Evolutionary conservation across 805 yeast genomes (phyloP).

Genomic region (Candida pseudofarinosa): DNA sequence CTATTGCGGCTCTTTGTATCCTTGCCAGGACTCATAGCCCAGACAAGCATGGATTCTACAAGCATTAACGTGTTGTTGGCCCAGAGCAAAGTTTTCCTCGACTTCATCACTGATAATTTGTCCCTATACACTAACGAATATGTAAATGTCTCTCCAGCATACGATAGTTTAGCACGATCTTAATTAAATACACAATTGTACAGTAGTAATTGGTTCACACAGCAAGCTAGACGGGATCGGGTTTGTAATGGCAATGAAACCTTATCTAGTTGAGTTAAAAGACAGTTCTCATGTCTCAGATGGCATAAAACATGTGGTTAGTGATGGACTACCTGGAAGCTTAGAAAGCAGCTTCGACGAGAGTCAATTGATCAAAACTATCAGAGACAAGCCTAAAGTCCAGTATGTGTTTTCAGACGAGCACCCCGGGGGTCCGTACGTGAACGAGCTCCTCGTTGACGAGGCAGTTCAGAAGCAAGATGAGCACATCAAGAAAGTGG

Average conservation of each 20-base stretch:
- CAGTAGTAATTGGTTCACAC: too few relatives aligned
- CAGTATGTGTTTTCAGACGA: constrained; percentile 2
- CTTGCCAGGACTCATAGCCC: constrained; percentile 78
- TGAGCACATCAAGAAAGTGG: constrained; percentile 1
- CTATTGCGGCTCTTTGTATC: constrained; percentile 70
- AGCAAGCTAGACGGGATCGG: too few relatives aligned
- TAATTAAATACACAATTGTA: constrained; percentile 1
- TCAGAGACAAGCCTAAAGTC: background rate
- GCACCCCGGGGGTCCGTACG: background rate
- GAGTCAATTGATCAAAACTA: constrained; percentile 1
- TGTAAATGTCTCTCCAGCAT: constrained; percentile 35
- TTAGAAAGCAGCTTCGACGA: constrained; percentile 2
- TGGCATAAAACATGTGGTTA: background rate
- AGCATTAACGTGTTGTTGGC: constrained; percentile 53
- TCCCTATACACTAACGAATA: constrained; percentile 31
- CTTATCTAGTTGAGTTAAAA: constrained; percentile 1
- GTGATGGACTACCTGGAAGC: constrained; percentile 1
- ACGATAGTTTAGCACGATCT: constrained; percentile 32
- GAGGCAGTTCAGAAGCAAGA: background rate
- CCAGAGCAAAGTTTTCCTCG: constrained; percentile 52
- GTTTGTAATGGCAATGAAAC: background rate
- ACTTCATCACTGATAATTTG: constrained; percentile 46
- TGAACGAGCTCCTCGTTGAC: constrained; percentile 1
- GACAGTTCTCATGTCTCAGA: constrained; percentile 1
- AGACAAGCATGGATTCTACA: constrained; percentile 76